Evolutionary conservation across 768 basidiomycete genomes (phyloP).

Genomic region (Amanita pseudoporphyria): DNA sequence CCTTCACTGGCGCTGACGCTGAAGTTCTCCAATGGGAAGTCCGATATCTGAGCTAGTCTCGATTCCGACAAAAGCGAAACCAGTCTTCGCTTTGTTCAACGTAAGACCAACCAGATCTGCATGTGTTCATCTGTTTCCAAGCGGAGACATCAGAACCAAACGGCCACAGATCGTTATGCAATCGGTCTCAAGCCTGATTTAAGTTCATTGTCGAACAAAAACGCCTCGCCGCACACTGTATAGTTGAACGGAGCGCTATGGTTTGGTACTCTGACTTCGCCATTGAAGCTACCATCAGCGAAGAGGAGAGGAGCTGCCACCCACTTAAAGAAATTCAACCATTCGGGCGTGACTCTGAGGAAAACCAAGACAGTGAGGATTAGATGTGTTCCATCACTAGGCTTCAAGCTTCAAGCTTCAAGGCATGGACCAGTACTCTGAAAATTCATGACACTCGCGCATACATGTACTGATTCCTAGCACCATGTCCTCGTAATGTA

Average conservation of each 20-base stretch:
- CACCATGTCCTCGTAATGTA: no score
- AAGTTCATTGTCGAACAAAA: slow-evolving; percentile 39
- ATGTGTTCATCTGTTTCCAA: slow-evolving; percentile 34
- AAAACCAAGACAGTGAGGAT: slow-evolving; percentile 19
- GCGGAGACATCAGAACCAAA: slow-evolving; percentile 26
- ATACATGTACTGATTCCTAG: no score
- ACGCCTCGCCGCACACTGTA: slow-evolving; percentile 23
- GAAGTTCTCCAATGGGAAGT: slow-evolving; percentile 25
- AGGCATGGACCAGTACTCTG: no score
- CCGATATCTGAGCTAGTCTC: not conserved
- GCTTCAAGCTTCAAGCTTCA: no score
- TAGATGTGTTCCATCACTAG: no score
- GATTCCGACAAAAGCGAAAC: slow-evolving; percentile 26
- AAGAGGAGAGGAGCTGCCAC: slow-evolving; percentile 25
- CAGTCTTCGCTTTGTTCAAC: slow-evolving; percentile 33
- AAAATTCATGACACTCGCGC: no score
- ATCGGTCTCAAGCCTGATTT: slow-evolving; percentile 30
- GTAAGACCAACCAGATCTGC: slow-evolving; percentile 29
- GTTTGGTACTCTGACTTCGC: slow-evolving; percentile 22
- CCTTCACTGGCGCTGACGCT: no score
- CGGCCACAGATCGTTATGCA: slow-evolving; percentile 39
- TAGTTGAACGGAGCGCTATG: slow-evolving; percentile 36
- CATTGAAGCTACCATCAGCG: slow-evolving; percentile 17
- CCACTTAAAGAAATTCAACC: slow-evolving; percentile 25
- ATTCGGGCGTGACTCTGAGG: slow-evolving; percentile 14